These are phyloP conservation scores for Linnemannia schmuckeri DNA, from an alignment of 192 early-diverging fungal species.

Conservation along the genomic window DNA sequence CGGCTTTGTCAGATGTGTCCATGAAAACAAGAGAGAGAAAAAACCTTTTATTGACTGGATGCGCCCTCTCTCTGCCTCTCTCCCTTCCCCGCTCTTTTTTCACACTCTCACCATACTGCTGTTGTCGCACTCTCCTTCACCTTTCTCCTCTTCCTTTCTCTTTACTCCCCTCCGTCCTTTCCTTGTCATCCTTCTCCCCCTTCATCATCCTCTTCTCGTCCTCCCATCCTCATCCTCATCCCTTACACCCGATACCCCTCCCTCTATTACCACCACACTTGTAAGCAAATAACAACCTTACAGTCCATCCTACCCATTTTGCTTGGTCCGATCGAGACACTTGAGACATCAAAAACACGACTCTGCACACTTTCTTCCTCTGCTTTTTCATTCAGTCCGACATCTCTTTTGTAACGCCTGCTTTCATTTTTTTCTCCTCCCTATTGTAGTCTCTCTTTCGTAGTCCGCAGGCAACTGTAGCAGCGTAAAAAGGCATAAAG, in stretches of 20 bases:
- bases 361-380: not conserved
- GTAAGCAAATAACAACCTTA: not conserved
- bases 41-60: not conserved
- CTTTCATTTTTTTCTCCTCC: not conserved
- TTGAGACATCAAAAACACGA: conserved; percentile 3
- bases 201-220: not conserved
- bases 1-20: not conserved
- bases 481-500: too few species aligned
- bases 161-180: too few species aligned
- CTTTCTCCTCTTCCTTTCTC: too few species aligned
- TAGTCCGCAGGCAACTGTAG: not conserved
- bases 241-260: not conserved
- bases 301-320: not conserved
- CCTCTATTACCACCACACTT: not conserved
- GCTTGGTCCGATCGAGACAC: not conserved
- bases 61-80: not conserved
- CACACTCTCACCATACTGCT: not conserved
- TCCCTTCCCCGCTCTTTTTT: not conserved
- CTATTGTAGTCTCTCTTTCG: not conserved
- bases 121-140: not conserved
- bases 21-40: not conserved
- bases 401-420: not conserved
- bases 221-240: conserved; percentile 5
- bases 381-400: not conserved
- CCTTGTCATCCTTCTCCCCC: not conserved